Evolutionary conservation across 2,329 filamentous ascomycete genomes (phyloP).

Genomic region (Nothophoma quercina): DNA sequence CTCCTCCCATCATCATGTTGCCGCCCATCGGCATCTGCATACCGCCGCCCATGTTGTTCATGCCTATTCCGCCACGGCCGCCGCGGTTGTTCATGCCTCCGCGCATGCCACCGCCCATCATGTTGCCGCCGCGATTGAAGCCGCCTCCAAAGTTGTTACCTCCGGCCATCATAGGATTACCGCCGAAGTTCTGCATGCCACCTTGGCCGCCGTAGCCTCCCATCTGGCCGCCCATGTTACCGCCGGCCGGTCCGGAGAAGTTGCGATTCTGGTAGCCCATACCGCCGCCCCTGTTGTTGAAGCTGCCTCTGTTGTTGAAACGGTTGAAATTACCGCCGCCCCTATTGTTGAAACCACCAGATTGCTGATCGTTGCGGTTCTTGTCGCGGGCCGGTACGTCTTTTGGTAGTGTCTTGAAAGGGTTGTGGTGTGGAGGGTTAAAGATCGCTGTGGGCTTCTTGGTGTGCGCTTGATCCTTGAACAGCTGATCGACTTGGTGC

Average conservation of each 20-base stretch:
- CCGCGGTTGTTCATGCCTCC: slow-evolving; percentile 55
- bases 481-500: slow-evolving; percentile 75
- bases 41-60: slow-evolving; percentile 46
- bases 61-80: slow-evolving; percentile 47
- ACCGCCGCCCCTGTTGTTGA: slow-evolving; percentile 39
- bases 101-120: slow-evolving; percentile 52
- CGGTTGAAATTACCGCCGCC: slow-evolving; percentile 49
- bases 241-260: slow-evolving; percentile 42
- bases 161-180: slow-evolving; percentile 38
- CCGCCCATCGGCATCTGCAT: slow-evolving; percentile 49
- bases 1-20: slow-evolving; percentile 60
- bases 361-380: slow-evolving; percentile 64
- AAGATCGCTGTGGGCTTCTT: slow-evolving; percentile 78
- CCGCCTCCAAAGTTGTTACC: slow-evolving; percentile 50
- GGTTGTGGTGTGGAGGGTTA: slow-evolving; percentile 79
- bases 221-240: slow-evolving; percentile 50
- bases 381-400: slow-evolving; percentile 79
- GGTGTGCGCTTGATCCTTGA: slow-evolving; percentile 62
- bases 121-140: slow-evolving; percentile 54
- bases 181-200: slow-evolving; percentile 58
- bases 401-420: slow-evolving; percentile 90
- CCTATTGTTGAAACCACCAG: slow-evolving; percentile 47
- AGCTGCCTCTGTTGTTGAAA: slow-evolving; percentile 44
- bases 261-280: slow-evolving; percentile 49
- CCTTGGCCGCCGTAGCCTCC: slow-evolving; percentile 55